phyloP scores from a whole-genome alignment of 768 basidiomycete genomes.

The Xerocomellus intermedius region DNA sequence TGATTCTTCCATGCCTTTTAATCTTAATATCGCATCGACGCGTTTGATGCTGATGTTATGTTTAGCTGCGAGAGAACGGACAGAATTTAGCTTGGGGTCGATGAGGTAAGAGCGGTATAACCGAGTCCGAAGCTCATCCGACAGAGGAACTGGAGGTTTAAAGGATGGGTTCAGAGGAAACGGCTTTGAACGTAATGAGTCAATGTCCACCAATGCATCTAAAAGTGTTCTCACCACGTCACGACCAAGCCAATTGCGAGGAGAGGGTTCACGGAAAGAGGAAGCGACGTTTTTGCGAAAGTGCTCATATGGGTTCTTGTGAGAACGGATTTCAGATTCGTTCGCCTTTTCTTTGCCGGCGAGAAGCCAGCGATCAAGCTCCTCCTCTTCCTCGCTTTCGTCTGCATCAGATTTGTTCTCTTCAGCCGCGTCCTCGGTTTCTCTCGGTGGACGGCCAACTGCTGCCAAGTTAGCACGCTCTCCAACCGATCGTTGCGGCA shows the following conservation, averaged over 20 bases:
- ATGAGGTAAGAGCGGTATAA: constrained; percentile 62
- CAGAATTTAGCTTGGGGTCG: constrained; percentile 54
- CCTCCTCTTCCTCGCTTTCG: constrained; percentile 11
- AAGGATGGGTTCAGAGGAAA: constrained; percentile 87
- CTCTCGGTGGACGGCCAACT: not conserved
- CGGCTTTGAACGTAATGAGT: constrained; percentile 47
- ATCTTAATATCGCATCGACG: constrained; percentile 75
- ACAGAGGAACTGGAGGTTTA: constrained; percentile 74
- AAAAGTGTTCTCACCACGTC: constrained; percentile 46
- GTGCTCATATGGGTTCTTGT: constrained; percentile 17
- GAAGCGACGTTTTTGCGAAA: constrained; percentile 21
- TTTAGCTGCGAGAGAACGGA: constrained; percentile 58
- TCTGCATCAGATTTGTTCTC: constrained; percentile 1
- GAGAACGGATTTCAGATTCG: constrained; percentile 15
- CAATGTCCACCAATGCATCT: not conserved
- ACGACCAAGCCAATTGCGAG: constrained; percentile 63
- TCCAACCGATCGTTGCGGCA: constrained; percentile 5
- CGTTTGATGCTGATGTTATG: constrained; percentile 74
- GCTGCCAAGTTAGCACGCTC: constrained; percentile 1
- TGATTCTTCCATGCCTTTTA: constrained; percentile 73
- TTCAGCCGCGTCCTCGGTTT: constrained; percentile 3
- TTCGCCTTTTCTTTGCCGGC: constrained; percentile 14
- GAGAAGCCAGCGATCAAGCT: constrained; percentile 17
- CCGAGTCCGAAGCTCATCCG: constrained; percentile 52
- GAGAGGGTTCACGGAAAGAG: constrained; percentile 31